Percentiles rank a stretch among this genome's conserved stretches.
phyloP scores from a whole-genome alignment of 495 filamentous ascomycete species.

The Trichoderma erinaceum region DNA sequence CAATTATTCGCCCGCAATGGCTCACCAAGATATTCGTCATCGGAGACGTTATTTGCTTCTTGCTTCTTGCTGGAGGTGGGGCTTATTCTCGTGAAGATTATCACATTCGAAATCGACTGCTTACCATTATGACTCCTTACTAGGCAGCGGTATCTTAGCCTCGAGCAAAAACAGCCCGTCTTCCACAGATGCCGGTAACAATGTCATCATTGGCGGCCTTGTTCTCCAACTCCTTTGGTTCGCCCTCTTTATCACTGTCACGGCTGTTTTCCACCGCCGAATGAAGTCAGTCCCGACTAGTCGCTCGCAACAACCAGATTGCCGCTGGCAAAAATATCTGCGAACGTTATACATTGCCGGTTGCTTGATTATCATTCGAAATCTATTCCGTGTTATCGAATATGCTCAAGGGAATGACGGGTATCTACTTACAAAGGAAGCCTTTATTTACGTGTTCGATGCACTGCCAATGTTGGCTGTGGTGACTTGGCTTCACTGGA shows the following conservation, averaged over 20 bases:
- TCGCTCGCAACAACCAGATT: conserved; percentile 1
- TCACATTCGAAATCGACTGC: not conserved
- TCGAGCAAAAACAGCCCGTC: not conserved
- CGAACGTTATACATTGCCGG: not conserved
- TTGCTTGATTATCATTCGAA: not conserved
- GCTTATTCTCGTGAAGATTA: not conserved
- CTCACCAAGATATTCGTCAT: conserved; percentile 44
- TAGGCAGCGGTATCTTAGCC: conserved; percentile 2
- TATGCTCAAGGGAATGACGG: conserved; percentile 8
- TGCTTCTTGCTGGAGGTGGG: conserved; percentile 18
- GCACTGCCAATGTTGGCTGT: not conserved
- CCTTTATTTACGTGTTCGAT: conserved; percentile 3
- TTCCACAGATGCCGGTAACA: not conserved
- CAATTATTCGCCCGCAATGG: conserved; percentile 37
- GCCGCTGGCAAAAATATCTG: not conserved
- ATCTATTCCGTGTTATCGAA: not conserved
- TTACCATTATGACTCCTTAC: not conserved
- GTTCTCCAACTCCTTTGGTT: not conserved
- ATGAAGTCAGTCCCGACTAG: not conserved
- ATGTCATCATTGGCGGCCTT: not conserved
- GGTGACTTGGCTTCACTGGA: conserved; percentile 3
- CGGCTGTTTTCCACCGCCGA: not conserved
- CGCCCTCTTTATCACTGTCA: not conserved
- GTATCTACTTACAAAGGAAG: not conserved
- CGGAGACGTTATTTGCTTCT: conserved; percentile 40